Conservation (phyloP, 148 eudicot species). For the Fagopyrum tataricum region DNA sequence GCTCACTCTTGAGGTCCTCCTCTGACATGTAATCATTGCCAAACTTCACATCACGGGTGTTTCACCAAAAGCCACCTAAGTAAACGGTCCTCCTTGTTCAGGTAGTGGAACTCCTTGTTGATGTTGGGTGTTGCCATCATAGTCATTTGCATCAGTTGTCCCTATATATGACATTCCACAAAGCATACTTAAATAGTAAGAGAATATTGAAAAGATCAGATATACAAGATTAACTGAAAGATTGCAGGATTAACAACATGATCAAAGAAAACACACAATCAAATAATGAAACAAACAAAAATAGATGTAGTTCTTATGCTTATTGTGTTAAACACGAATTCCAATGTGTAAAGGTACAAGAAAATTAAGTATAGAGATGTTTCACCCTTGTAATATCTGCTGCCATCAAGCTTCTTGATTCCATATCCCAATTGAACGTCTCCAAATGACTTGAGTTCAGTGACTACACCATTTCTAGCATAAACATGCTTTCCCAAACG, state of each 20-base stretch:
- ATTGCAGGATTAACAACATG: background rate
- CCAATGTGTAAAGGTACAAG: background rate
- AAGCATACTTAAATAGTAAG: background rate
- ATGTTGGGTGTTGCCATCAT: slow-evolving; percentile 92
- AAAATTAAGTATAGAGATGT: background rate
- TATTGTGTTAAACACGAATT: background rate
- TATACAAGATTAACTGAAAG: background rate
- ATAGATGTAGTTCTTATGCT: background rate
- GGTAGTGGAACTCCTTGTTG: slow-evolving; percentile 74
- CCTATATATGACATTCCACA: slow-evolving; percentile 31
- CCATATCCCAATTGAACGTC: slow-evolving; percentile 81
- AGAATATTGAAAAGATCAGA: too few relatives aligned
- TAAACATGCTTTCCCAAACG: slow-evolving; percentile 73
- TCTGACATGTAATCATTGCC: slow-evolving; percentile 28
- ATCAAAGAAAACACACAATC: background rate
- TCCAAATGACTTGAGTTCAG: slow-evolving; percentile 59
- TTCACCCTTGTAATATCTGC: slow-evolving; percentile 75
- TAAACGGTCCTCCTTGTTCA: slow-evolving; percentile 91
- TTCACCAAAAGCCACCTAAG: slow-evolving; percentile 86
- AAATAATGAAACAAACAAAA: background rate
- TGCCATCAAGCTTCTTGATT: slow-evolving; percentile 86
- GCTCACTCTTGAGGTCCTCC: slow-evolving; percentile 27
- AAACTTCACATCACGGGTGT: slow-evolving; percentile 47
- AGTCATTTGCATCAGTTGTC: slow-evolving; percentile 82
- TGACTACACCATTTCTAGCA: slow-evolving; percentile 74